Percentiles rank a stretch among this genome's conserved stretches.
phyloP scores from a whole-genome alignment of 202 grass and related monocot species.

The Setaria italica region DNA sequence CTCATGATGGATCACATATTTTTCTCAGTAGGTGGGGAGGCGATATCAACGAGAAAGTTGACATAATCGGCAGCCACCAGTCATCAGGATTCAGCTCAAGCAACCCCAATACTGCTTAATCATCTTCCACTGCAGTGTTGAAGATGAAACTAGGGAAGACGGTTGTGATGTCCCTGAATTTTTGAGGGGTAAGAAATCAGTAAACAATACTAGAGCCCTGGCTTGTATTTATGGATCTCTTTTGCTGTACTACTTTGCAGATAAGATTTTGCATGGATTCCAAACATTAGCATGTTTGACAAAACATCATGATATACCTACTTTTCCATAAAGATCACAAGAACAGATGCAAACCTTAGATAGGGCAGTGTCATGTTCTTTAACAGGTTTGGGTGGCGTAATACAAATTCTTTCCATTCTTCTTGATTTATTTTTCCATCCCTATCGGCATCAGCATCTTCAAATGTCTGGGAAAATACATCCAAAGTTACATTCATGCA shows the following conservation, averaged over 20 bases:
- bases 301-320: background rate
- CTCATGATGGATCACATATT: constrained; percentile 12
- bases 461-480: constrained; percentile 71
- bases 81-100: background rate
- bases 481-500: background rate
- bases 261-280: background rate
- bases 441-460: constrained; percentile 73
- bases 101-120: constrained; percentile 41
- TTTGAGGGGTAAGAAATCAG: background rate
- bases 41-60: background rate
- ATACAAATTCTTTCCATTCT: constrained; percentile 85
- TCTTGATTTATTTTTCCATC: constrained; percentile 83
- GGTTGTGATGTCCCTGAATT: constrained; percentile 79
- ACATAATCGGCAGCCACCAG: constrained; percentile 23
- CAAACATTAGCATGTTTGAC: background rate
- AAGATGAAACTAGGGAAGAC: constrained; percentile 88
- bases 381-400: constrained; percentile 67
- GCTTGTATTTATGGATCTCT: constrained; percentile 16
- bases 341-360: constrained; percentile 54
- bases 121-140: constrained; percentile 80
- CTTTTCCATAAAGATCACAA: background rate
- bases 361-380: constrained; percentile 95
- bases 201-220: background rate
- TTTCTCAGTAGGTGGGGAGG: background rate
- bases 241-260: background rate